Percentiles rank a stretch among this genome's conserved stretches.
These are phyloP conservation scores for Ensete ventricosum DNA, from an alignment of 176 grass and related monocot species.

Conservation along the genomic window DNA sequence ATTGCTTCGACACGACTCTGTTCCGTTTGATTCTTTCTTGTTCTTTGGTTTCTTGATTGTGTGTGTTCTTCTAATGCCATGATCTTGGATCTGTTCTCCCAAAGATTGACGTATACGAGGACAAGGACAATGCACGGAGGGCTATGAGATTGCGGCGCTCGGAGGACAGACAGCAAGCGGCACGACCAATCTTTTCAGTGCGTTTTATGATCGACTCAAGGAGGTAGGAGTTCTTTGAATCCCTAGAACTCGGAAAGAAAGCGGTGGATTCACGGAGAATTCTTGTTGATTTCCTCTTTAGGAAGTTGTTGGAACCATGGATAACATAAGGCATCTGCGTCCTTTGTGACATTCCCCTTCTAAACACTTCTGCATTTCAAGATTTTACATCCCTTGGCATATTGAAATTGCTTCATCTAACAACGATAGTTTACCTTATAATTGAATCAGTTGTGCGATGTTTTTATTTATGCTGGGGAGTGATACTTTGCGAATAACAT, in stretches of 20 bases:
- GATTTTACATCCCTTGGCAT: too few species aligned
- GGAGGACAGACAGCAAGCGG: constrained; percentile 34
- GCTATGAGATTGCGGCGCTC: constrained; percentile 73
- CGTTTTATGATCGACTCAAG: constrained; percentile 79
- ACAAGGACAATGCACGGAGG: constrained; percentile 78
- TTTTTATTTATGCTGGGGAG: not conserved
- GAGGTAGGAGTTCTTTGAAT: constrained; percentile 32
- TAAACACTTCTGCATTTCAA: not conserved
- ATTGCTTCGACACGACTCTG: not conserved
- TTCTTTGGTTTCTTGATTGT: not conserved
- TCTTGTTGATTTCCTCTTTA: too few species aligned
- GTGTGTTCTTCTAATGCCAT: constrained; percentile 2
- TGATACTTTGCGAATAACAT: not conserved
- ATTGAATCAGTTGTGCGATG: not conserved
- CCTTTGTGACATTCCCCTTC: not conserved
- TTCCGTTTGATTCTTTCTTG: not conserved
- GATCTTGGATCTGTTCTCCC: constrained; percentile 13
- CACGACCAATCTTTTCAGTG: constrained; percentile 23
- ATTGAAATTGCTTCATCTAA: too few species aligned
- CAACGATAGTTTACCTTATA: too few species aligned
- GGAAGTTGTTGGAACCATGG: too few species aligned
- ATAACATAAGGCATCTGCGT: not conserved
- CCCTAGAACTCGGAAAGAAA: not conserved
- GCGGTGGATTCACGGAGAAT: too few species aligned
- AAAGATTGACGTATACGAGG: constrained; percentile 76